Evolutionary conservation across 345 rosid genomes (phyloP).

Genomic region (Eucalyptus guilfoylei): DNA sequence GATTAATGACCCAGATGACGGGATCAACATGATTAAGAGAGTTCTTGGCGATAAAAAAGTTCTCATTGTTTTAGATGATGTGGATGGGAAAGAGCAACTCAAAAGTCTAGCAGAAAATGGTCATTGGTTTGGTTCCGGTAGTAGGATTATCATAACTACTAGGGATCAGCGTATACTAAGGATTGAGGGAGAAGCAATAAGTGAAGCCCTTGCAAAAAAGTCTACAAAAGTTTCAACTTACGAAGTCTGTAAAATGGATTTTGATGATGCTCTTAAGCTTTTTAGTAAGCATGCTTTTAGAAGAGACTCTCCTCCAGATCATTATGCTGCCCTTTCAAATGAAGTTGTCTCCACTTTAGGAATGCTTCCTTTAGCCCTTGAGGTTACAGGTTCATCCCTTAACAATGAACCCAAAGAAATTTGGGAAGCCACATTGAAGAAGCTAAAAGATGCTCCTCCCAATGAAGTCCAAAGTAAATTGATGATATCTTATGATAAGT

Average conservation of each 20-base stretch:
- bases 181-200: neutral
- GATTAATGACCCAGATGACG: neutral
- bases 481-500: neutral
- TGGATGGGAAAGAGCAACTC: neutral
- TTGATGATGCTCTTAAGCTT: neutral
- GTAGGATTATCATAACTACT: neutral
- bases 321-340: neutral
- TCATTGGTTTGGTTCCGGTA: neutral
- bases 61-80: neutral
- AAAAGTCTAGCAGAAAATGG: neutral
- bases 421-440: neutral
- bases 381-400: neutral
- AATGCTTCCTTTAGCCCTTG: neutral
- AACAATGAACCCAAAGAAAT: accelerated
- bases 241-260: neutral
- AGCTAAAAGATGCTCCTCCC: neutral
- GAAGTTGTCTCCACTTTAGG: neutral
- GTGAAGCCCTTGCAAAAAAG: accelerated
- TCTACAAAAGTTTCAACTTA: neutral
- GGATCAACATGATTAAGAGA: neutral
- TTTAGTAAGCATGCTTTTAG: neutral
- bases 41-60: neutral
- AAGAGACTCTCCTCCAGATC: neutral
- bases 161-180: neutral
- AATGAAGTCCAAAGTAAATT: neutral